A percentile compares a stretch with the other conserved stretches of the same genome.
These are phyloP conservation scores for Astrothelium macrocarpum DNA, from an alignment of 495 filamentous ascomycete genomes.

Conservation along the genomic window DNA sequence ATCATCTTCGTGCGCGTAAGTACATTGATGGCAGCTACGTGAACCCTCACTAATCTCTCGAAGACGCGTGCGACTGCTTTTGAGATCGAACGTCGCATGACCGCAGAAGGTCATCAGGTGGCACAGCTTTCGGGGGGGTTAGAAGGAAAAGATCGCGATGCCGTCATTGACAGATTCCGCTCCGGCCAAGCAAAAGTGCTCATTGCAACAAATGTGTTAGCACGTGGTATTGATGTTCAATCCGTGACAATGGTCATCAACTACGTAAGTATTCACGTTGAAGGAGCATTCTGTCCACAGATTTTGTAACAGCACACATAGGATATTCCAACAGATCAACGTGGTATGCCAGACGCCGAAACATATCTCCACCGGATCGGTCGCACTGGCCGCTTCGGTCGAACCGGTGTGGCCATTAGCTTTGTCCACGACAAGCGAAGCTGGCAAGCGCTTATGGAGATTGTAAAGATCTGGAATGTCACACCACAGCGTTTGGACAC, in stretches of 20 bases:
- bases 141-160: conserved; percentile 73
- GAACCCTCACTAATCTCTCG: background rate
- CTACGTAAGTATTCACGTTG: conserved; percentile 45
- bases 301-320: conserved; percentile 21
- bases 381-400: conserved; percentile 92
- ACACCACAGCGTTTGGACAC: conserved; percentile 51
- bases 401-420: conserved; percentile 88
- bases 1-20: conserved; percentile 92
- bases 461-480: conserved; percentile 60
- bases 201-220: conserved; percentile 94
- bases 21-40: conserved; percentile 4
- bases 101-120: conserved; percentile 79
- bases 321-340: conserved; percentile 47
- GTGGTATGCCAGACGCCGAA: conserved; percentile 60
- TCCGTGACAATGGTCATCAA: conserved; percentile 97
- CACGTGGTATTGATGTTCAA: conserved; percentile 93
- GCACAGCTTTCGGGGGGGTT: conserved; percentile 77
- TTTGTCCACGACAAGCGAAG: conserved; percentile 76
- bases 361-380: conserved; percentile 98
- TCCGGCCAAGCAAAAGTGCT: conserved; percentile 85
- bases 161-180: conserved; percentile 81
- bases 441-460: conserved; percentile 64
- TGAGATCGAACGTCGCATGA: conserved; percentile 78
- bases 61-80: conserved; percentile 71
- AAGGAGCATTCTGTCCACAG: background rate